phyloP scores from a whole-genome alignment of 73 alveolate genomes.

The Paramecium octaurelia region DNA sequence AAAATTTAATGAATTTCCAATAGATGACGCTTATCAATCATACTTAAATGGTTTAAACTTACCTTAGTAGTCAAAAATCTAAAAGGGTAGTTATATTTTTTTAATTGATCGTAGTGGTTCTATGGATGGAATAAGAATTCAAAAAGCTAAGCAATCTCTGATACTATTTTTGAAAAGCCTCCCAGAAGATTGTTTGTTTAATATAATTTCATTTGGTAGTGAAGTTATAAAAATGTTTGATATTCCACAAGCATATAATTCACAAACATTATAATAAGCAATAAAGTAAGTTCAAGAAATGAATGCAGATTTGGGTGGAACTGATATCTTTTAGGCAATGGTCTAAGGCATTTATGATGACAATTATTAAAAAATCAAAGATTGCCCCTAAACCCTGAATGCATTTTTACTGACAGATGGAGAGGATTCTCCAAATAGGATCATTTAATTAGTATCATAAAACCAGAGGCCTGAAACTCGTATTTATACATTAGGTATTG shows the following conservation, averaged over 20 bases:
- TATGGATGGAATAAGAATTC: conserved; percentile 76
- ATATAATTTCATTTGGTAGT: conserved; percentile 75
- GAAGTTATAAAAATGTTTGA: conserved; percentile 24
- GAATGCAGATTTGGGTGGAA: conserved; percentile 89
- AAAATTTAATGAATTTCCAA: neutral
- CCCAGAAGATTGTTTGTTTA: conserved; percentile 73
- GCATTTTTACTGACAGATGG: conserved; percentile 96
- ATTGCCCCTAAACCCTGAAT: conserved; percentile 35
- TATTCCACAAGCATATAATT: conserved; percentile 65
- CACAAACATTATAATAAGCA: conserved; percentile 61
- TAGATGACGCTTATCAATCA: neutral
- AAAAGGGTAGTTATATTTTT: conserved; percentile 66
- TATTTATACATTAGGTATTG: conserved; percentile 68
- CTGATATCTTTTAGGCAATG: conserved; percentile 84
- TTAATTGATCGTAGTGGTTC: conserved; percentile 85
- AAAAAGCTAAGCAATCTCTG: conserved; percentile 74
- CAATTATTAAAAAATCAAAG: neutral
- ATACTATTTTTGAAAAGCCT: conserved; percentile 71
- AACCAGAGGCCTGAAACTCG: conserved; percentile 53
- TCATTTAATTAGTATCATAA: conserved; percentile 66
- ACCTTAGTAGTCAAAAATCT: neutral
- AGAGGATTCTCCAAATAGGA: conserved; percentile 74
- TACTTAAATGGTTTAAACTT: neutral
- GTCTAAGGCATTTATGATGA: neutral
- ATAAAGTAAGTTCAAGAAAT: conserved; percentile 29